Conservation (phyloP, 176 grass and related monocot genomes). For the Triticum monococcum region DNA sequence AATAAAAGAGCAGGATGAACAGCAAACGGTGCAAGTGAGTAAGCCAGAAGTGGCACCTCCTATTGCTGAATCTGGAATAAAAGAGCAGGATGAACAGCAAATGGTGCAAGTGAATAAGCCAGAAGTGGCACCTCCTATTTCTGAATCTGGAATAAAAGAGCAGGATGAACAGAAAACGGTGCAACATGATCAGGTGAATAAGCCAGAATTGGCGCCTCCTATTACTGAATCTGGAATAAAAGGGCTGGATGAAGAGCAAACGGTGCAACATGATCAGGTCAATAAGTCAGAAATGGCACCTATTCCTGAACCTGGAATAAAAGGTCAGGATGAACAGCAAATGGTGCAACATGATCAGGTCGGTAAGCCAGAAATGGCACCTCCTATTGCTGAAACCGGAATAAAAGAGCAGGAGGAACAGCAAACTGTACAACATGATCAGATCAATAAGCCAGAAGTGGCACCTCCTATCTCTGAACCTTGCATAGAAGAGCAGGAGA, state of each 20-base stretch:
- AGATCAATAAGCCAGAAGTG: constrained; percentile 13
- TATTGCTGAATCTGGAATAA: constrained; percentile 13
- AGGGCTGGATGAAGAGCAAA: neutral
- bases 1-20: neutral
- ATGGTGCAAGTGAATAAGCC: constrained; percentile 14
- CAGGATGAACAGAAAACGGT: neutral
- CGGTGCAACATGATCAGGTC: constrained; percentile 27
- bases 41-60: constrained; percentile 23
- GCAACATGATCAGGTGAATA: constrained; percentile 35
- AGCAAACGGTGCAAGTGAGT: neutral
- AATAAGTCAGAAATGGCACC: constrained; percentile 26
- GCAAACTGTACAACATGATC: constrained; percentile 12
- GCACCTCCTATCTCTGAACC: too few relatives aligned
- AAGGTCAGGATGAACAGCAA: neutral
- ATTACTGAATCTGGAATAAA: constrained; percentile 6
- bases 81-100: neutral
- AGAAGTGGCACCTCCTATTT: constrained; percentile 5
- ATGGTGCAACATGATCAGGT: constrained; percentile 22
- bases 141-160: neutral
- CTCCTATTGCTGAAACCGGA: constrained; percentile 9
- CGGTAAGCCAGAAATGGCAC: constrained; percentile 26
- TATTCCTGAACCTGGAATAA: constrained; percentile 13
- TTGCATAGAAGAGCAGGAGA: neutral
- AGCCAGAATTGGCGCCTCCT: constrained; percentile 17
- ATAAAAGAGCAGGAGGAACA: neutral